These are phyloP conservation scores for Nevesoporus exiguus DNA, from an alignment of 768 basidiomycete species.

Conservation along the genomic window DNA sequence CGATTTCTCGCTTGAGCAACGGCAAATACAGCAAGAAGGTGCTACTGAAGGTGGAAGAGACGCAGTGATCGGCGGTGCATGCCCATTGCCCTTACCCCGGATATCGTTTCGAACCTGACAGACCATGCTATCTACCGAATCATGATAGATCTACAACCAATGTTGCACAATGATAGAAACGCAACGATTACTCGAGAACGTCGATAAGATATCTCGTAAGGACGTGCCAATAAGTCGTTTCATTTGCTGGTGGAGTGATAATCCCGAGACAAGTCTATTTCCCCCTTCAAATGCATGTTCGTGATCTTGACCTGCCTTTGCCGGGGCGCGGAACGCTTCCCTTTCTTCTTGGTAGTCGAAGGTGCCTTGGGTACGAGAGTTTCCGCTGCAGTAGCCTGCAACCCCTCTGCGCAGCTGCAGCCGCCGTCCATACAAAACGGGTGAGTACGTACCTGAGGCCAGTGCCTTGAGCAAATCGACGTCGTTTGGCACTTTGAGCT, in stretches of 20 bases:
- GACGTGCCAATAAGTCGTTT: background rate
- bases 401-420: constrained; percentile 52
- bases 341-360: constrained; percentile 70
- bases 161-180: background rate
- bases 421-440: background rate
- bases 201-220: background rate
- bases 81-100: background rate
- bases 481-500: constrained; percentile 79
- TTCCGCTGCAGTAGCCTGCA: constrained; percentile 75
- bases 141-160: background rate
- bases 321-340: constrained; percentile 68
- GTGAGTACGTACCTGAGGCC: constrained; percentile 52
- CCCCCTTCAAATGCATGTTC: constrained; percentile 82
- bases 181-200: background rate
- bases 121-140: background rate
- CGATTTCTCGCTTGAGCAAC: constrained; percentile 31
- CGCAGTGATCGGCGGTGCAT: background rate
- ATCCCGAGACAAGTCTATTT: constrained; percentile 81
- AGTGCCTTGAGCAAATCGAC: constrained; percentile 78
- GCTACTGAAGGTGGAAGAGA: constrained; percentile 39
- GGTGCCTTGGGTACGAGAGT: constrained; percentile 51
- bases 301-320: constrained; percentile 82
- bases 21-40: constrained; percentile 51
- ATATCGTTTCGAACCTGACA: background rate
- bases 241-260: constrained; percentile 39